A percentile compares a stretch with the other conserved stretches of the same genome.
phyloP scores from a whole-genome alignment of 176 grass and related monocot genomes.

The Canna indica region DNA sequence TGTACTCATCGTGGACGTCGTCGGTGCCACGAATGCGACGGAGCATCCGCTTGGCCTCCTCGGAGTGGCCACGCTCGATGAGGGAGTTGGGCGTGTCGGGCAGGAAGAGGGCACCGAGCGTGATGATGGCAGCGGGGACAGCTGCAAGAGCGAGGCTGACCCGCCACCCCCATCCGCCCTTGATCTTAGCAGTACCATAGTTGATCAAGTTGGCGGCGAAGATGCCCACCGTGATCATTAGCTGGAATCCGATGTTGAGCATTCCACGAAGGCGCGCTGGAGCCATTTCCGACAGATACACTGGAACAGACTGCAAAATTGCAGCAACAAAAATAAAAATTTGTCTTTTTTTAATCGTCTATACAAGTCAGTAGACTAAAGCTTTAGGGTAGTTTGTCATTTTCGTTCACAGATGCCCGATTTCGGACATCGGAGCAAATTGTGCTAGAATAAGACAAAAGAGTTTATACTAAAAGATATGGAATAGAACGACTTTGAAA shows the following conservation, averaged over 20 bases:
- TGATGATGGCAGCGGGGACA: constrained; percentile 36
- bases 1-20: constrained; percentile 31
- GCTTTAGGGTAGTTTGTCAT: background rate
- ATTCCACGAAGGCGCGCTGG: constrained; percentile 36
- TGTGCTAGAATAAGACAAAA: background rate
- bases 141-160: constrained; percentile 35
- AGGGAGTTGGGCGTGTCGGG: constrained; percentile 42
- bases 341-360: no score
- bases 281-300: constrained; percentile 52
- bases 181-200: constrained; percentile 39
- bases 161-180: constrained; percentile 43
- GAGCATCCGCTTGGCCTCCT: constrained; percentile 12
- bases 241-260: constrained; percentile 49
- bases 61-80: constrained; percentile 29
- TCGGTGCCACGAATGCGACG: constrained; percentile 37
- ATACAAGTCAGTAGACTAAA: background rate
- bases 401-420: no score
- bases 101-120: constrained; percentile 36
- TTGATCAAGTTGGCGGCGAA: constrained; percentile 38
- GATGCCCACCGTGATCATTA: constrained; percentile 48
- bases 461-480: background rate
- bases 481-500: no score
- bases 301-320: constrained; percentile 42
- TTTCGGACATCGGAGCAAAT: no score
- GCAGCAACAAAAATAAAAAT: background rate